phyloP scores from a whole-genome alignment of 352 stramenopile genomes.

The Globisporangium iwayamae region DNA sequence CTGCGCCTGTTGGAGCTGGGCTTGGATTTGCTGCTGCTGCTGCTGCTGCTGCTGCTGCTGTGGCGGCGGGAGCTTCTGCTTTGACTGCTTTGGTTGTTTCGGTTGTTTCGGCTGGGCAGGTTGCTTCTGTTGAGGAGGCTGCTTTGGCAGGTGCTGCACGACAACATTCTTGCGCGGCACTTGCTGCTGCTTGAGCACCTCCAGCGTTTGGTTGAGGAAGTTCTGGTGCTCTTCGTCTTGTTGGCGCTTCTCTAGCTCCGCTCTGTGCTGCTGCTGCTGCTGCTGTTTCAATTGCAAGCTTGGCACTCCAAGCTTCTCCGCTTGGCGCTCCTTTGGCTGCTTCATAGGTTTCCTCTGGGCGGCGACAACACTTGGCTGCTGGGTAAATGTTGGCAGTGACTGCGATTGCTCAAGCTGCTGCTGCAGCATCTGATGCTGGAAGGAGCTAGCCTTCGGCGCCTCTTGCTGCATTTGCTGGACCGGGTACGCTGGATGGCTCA shows the following conservation, averaged over 20 bases:
- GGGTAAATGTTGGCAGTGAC: constrained; percentile 3
- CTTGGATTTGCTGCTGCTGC: constrained; percentile 24
- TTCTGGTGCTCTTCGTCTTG: constrained; percentile 30
- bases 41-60: constrained; percentile 30
- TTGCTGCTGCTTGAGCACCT: constrained; percentile 36
- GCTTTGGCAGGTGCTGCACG: neutral
- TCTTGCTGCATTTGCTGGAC: constrained; percentile 8
- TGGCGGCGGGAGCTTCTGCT: constrained; percentile 21
- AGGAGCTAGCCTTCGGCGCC: neutral
- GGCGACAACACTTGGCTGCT: neutral
- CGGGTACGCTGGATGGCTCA: constrained; percentile 6
- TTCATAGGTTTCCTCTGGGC: constrained; percentile 6
- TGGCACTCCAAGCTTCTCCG: constrained; percentile 1
- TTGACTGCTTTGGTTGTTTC: constrained; percentile 7
- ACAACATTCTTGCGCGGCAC: constrained; percentile 8
- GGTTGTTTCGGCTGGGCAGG: constrained; percentile 13
- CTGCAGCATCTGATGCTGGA: constrained; percentile 10
- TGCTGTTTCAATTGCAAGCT: constrained; percentile 4
- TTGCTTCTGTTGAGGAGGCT: constrained; percentile 15
- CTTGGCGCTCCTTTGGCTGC: constrained; percentile 8
- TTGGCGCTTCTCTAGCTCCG: constrained; percentile 18
- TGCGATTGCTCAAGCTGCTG: constrained; percentile 10
- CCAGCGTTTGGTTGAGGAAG: constrained; percentile 43
- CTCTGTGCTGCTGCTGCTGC: constrained; percentile 18
- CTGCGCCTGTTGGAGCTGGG: constrained; percentile 30